Evolutionary conservation across 2,329 filamentous ascomycete species (phyloP).

Genomic region (Botryotinia convoluta): DNA sequence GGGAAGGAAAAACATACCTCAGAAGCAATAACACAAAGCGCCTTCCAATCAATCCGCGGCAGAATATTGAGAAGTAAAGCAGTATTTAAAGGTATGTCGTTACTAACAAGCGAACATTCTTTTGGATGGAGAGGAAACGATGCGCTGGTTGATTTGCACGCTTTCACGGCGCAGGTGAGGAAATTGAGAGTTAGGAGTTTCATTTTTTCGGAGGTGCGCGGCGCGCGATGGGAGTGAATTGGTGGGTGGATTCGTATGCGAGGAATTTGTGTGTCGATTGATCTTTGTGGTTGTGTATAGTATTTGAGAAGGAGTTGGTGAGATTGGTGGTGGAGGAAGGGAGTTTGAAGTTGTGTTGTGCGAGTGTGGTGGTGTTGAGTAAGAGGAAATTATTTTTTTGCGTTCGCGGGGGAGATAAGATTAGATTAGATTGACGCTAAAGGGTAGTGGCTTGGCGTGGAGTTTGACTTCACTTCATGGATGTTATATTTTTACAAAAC

Average conservation of each 20-base stretch:
- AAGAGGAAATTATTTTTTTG: conserved; percentile 14
- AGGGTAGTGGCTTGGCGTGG: not conserved
- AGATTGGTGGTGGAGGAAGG: not conserved
- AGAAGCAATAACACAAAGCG: conserved; percentile 68
- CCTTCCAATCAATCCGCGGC: conserved; percentile 84
- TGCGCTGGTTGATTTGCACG: conserved; percentile 76
- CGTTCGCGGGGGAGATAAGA: conserved; percentile 11
- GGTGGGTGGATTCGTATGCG: not conserved
- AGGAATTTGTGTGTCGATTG: fast-evolving
- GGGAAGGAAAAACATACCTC: conserved; percentile 59
- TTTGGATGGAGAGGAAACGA: conserved; percentile 91
- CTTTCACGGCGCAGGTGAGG: conserved; percentile 91
- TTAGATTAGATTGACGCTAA: conserved; percentile 17
- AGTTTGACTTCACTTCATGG: not conserved
- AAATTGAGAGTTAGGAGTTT: conserved; percentile 97
- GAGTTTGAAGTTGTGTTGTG: not conserved
- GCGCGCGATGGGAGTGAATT: not conserved
- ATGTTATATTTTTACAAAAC: not conserved
- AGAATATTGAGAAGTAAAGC: conserved; percentile 81
- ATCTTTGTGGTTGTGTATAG: not conserved
- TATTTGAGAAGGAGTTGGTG: too few species aligned
- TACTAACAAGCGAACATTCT: conserved; percentile 84
- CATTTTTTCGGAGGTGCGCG: conserved; percentile 53
- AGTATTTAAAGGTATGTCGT: conserved; percentile 78
- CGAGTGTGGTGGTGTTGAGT: not conserved